Percentiles rank a stretch among this genome's conserved stretches.
Evolutionary conservation across 192 early-diverging fungal genomes (phyloP).

Genomic region (Coemansia aciculifera): DNA sequence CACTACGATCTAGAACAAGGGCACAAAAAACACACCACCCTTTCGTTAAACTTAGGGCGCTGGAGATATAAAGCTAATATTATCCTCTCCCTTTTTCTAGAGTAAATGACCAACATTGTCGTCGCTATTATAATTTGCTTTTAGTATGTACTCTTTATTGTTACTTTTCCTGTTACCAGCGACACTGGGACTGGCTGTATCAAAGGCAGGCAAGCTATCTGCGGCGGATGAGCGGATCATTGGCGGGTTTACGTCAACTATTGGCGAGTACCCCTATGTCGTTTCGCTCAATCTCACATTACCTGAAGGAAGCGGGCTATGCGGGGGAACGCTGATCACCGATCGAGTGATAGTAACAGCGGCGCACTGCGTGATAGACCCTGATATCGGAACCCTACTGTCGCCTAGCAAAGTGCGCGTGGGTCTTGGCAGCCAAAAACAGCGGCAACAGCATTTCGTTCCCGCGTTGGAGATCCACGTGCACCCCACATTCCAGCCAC

Average conservation of each 20-base stretch:
- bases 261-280: slow-evolving; percentile 19
- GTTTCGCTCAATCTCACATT: slow-evolving; percentile 29
- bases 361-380: slow-evolving; percentile 44
- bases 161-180: not conserved
- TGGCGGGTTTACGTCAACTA: slow-evolving; percentile 19
- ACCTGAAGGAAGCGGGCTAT: slow-evolving; percentile 19
- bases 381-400: not conserved
- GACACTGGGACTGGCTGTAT: not conserved
- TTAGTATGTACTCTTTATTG: not conserved
- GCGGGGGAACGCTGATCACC: slow-evolving; percentile 41
- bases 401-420: slow-evolving; percentile 14
- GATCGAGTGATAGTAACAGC: slow-evolving; percentile 31
- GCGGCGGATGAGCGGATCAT: slow-evolving; percentile 32
- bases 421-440: slow-evolving; percentile 26
- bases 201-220: not conserved
- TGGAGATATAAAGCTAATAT: not conserved
- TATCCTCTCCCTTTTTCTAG: not conserved
- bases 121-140: not conserved
- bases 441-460: slow-evolving; percentile 1
- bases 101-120: not conserved
- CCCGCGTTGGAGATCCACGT: slow-evolving; percentile 14
- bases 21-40: not conserved
- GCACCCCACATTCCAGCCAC: slow-evolving; percentile 26
- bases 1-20: not conserved
- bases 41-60: not conserved